Evolutionary conservation across 345 rosid genomes (phyloP).

Genomic region (Aegle marmelos): DNA sequence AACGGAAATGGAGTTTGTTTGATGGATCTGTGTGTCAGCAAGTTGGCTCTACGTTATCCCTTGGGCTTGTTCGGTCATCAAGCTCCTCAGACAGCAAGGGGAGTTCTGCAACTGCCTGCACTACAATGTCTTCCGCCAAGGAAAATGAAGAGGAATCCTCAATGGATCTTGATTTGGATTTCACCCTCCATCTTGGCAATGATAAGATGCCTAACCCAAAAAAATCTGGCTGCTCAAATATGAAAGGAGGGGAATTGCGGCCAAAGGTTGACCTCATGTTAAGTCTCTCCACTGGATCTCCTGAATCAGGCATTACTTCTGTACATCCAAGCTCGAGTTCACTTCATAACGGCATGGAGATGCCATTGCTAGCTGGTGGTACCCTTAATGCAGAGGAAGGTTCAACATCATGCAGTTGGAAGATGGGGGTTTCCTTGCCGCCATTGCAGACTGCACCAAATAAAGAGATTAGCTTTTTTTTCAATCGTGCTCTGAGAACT

Average conservation of each 20-base stretch:
- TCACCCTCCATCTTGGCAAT: slow-evolving; percentile 75
- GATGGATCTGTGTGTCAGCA: slow-evolving; percentile 35
- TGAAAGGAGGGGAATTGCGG: slow-evolving; percentile 32
- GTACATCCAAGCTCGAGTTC: slow-evolving; percentile 34
- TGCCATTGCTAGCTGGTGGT: slow-evolving; percentile 29
- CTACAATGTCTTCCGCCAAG: slow-evolving; percentile 69
- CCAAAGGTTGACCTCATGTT: slow-evolving; percentile 71
- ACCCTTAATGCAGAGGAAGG: slow-evolving; percentile 45
- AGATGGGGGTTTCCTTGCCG: slow-evolving; percentile 35
- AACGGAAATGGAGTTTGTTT: slow-evolving; percentile 72
- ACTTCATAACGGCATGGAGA: slow-evolving; percentile 39
- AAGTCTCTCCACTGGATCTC: slow-evolving; percentile 66
- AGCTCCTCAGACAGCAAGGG: slow-evolving; percentile 95
- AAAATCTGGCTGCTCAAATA: slow-evolving; percentile 32
- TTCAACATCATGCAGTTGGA: slow-evolving; percentile 43
- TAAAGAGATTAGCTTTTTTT: slow-evolving; percentile 44
- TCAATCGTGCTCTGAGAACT: slow-evolving; percentile 36
- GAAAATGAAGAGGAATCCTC: slow-evolving; percentile 88
- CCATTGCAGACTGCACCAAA: slow-evolving; percentile 33
- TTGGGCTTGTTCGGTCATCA: slow-evolving; percentile 63
- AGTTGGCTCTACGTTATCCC: slow-evolving; percentile 65
- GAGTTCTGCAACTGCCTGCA: slow-evolving; percentile 75
- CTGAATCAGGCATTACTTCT: slow-evolving; percentile 68
- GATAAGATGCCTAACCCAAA: slow-evolving; percentile 44
- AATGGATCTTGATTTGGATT: slow-evolving; percentile 79